Percentiles rank a stretch among this genome's conserved stretches.
These are phyloP conservation scores for Phytophthora sansomeana DNA, from an alignment of 352 stramenopile genomes.

Conservation along the genomic window DNA sequence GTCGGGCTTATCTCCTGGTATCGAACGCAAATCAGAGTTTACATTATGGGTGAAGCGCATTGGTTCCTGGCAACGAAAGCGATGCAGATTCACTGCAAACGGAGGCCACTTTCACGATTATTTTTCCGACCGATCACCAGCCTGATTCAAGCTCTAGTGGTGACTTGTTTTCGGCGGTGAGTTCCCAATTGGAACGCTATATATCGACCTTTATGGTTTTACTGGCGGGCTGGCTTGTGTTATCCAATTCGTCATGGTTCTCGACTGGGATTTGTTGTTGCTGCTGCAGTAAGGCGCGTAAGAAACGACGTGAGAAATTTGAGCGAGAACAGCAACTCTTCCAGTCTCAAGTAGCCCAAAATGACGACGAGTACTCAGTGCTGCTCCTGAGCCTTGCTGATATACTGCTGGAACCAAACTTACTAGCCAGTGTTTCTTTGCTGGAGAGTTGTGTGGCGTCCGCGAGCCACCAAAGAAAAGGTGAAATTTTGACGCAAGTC, in stretches of 20 bases:
- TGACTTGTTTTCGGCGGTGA: conserved; percentile 30
- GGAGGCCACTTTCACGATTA: conserved; percentile 39
- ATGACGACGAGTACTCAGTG: conserved; percentile 78
- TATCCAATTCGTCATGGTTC: conserved; percentile 62
- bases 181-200: conserved; percentile 44
- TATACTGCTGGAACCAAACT: conserved; percentile 56
- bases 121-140: conserved; percentile 20
- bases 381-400: conserved; percentile 57
- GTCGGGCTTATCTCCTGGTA: conserved; percentile 24
- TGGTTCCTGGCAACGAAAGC: conserved; percentile 4
- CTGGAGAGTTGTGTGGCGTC: conserved; percentile 27
- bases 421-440: conserved; percentile 41
- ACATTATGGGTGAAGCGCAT: conserved; percentile 51
- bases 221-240: conserved; percentile 42
- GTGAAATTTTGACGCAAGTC: conserved; percentile 22
- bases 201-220: conserved; percentile 46
- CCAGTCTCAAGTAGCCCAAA: conserved; percentile 64
- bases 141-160: conserved; percentile 9
- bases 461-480: not conserved
- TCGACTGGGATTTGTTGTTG: conserved; percentile 67
- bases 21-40: conserved; percentile 44
- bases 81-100: conserved; percentile 12
- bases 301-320: conserved; percentile 48
- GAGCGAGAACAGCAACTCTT: conserved; percentile 48
- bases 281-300: conserved; percentile 46